phyloP scores from a whole-genome alignment of 305 asterid genomes.

The Solanum aculeatissimum region DNA sequence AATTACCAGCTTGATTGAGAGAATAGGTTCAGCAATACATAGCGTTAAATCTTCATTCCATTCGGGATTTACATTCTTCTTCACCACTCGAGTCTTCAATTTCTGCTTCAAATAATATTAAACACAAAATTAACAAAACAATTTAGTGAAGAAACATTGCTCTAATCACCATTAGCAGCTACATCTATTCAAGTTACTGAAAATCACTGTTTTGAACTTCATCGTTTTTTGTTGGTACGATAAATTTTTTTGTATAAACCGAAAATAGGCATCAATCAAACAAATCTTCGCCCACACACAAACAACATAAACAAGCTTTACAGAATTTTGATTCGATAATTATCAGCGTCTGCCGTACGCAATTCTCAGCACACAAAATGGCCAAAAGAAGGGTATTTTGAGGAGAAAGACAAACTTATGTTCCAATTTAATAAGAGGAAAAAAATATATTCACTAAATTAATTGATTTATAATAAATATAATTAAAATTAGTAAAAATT shows the following conservation, averaged over 20 bases:
- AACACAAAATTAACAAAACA: not conserved
- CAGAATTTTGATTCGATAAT: not conserved
- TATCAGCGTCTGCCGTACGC: not conserved
- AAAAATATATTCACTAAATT: not conserved
- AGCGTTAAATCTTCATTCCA: conserved; percentile 27
- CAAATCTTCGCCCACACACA: not conserved
- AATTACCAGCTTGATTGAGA: conserved; percentile 20
- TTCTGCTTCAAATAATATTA: conserved; percentile 1
- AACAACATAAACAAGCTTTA: not conserved
- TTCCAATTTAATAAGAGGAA: not conserved
- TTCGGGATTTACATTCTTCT: conserved; percentile 17
- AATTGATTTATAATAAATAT: too few species aligned
- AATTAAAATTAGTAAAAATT: too few species aligned
- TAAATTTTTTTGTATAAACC: not conserved
- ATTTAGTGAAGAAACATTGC: not conserved
- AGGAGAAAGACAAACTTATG: not conserved
- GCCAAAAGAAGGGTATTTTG: not conserved
- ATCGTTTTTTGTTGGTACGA: too few species aligned
- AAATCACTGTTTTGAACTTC: not conserved
- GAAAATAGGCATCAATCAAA: not conserved
- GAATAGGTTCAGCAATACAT: conserved; percentile 10
- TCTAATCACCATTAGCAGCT: not conserved
- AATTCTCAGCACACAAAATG: not conserved
- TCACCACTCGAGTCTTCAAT: conserved; percentile 21
- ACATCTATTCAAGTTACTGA: not conserved